These are phyloP conservation scores for Diaporthe batatas DNA, from an alignment of 2,329 filamentous ascomycete genomes.

Conservation along the genomic window DNA sequence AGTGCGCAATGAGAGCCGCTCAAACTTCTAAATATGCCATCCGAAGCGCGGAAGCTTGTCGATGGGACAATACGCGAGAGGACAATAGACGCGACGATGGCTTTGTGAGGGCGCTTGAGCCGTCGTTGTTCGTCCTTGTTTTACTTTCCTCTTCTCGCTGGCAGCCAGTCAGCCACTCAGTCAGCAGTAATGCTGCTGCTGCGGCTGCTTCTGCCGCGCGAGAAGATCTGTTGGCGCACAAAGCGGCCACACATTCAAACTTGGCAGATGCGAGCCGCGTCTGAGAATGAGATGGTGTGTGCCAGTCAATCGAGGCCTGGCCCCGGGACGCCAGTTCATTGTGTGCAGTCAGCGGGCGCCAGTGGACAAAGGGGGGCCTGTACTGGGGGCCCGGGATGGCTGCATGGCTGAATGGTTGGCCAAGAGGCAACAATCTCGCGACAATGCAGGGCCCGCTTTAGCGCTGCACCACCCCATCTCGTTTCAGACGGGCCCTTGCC, in stretches of 20 bases:
- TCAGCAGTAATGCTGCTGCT: no score
- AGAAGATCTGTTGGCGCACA: slow-evolving; percentile 10
- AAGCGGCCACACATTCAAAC: slow-evolving; percentile 13
- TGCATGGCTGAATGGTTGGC: slow-evolving; percentile 15
- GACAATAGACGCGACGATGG: slow-evolving; percentile 7
- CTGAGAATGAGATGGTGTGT: slow-evolving; percentile 5
- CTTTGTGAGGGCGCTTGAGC: slow-evolving; percentile 21
- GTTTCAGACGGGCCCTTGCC: slow-evolving; percentile 21
- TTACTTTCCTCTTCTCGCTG: neutral
- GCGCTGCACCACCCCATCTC: slow-evolving; percentile 23
- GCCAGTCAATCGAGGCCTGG: slow-evolving; percentile 31
- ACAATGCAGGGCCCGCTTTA: slow-evolving; percentile 18
- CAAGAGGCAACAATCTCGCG: slow-evolving; percentile 20
- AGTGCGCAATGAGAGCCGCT: neutral
- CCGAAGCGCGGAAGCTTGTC: neutral
- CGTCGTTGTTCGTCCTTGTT: neutral
- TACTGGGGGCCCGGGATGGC: neutral
- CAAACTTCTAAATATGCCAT: slow-evolving; percentile 30
- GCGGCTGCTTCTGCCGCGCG: slow-evolving; percentile 8
- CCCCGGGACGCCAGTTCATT: slow-evolving; percentile 4
- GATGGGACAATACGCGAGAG: neutral
- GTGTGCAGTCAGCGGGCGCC: slow-evolving; percentile 8
- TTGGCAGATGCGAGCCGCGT: slow-evolving; percentile 27
- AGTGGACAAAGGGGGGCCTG: slow-evolving; percentile 11
- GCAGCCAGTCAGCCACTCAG: no score